phyloP scores from a whole-genome alignment of 2,329 filamentous ascomycete species.

The Xylariaceae sp. region DNA sequence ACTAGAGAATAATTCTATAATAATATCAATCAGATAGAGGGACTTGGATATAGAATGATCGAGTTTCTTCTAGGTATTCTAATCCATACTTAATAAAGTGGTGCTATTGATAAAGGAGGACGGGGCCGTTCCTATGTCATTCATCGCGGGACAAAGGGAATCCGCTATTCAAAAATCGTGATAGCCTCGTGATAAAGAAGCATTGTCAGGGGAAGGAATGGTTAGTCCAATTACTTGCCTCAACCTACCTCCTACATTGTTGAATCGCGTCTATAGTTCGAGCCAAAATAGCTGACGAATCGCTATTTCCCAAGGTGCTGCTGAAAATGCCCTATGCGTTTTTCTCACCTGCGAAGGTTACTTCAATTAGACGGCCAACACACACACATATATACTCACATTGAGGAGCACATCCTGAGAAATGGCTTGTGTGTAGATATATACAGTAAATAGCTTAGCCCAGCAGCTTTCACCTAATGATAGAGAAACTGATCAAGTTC shows the following conservation, averaged over 20 bases:
- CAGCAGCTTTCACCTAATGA: too few species aligned
- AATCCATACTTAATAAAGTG: neutral
- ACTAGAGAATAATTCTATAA: neutral
- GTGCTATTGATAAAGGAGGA: neutral
- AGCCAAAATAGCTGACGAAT: neutral
- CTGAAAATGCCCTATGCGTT: too few species aligned
- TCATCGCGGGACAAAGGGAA: conserved; percentile 12
- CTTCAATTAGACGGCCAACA: too few species aligned
- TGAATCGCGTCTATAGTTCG: neutral
- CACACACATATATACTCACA: too few species aligned
- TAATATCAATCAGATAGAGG: neutral
- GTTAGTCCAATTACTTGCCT: neutral
- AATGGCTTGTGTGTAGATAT: too few species aligned
- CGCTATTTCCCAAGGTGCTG: too few species aligned
- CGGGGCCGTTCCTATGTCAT: neutral
- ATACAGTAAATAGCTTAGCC: too few species aligned
- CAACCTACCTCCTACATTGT: neutral
- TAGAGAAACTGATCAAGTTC: neutral
- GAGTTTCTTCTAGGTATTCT: neutral
- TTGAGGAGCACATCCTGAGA: too few species aligned
- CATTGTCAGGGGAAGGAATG: neutral
- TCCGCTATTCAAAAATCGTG: neutral
- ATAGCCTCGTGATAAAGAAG: neutral
- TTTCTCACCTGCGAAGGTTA: too few species aligned
- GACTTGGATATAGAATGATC: neutral